phyloP scores from a whole-genome alignment of 306 rosid genomes.

The Luffa acutangula region DNA sequence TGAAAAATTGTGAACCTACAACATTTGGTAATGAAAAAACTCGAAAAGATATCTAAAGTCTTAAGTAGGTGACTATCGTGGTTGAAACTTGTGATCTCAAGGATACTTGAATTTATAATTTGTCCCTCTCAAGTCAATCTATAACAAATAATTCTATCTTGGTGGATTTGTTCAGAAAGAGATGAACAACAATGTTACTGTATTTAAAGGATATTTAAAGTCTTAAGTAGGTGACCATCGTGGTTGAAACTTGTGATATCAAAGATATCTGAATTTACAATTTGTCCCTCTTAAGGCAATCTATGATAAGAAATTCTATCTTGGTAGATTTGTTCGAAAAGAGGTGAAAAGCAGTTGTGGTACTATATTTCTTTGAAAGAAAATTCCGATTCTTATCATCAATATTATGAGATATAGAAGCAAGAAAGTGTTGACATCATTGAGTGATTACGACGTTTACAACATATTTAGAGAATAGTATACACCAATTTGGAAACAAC shows the following conservation, averaged over 20 bases:
- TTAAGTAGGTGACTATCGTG: neutral
- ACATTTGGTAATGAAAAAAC: neutral
- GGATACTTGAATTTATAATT: neutral
- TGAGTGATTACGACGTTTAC: no score
- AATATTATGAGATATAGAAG: neutral
- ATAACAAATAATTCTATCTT: neutral
- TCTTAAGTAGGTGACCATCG: neutral
- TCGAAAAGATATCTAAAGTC: neutral
- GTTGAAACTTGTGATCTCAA: neutral
- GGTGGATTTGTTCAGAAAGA: neutral
- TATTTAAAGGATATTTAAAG: neutral
- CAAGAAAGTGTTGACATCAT: neutral
- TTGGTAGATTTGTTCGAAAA: neutral
- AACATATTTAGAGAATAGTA: no score
- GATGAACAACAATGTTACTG: no score
- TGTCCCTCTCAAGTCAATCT: neutral
- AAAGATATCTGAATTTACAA: neutral
- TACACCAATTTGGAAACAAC: no score
- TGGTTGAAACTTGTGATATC: neutral
- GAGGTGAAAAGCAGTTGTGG: neutral
- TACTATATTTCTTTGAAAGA: neutral
- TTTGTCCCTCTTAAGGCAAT: neutral
- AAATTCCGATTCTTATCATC: neutral
- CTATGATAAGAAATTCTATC: no score
- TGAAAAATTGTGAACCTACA: neutral